These are phyloP conservation scores for Brassica napus DNA, from an alignment of 345 rosid genomes.

Conservation along the genomic window Da-Ae NC_063446.1:22911501-22912000, in stretches of 20 bases:
- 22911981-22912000: slow-evolving; percentile 16
- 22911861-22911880: background rate
- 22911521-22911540: no score
- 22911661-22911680: background rate
- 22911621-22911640: no score
- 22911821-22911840: slow-evolving; percentile 8
- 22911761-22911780: background rate
- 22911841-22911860: background rate
- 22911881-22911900: background rate
- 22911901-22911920: slow-evolving; percentile 8
- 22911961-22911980: slow-evolving; percentile 18
- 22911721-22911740: slow-evolving; percentile 18
- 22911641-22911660: background rate
- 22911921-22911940: slow-evolving; percentile 26
- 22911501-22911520: no score
- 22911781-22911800: background rate
- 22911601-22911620: no score
- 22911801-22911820: slow-evolving; percentile 1
- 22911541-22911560: no score
- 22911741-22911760: background rate
- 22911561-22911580: no score
- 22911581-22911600: no score
- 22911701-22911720: slow-evolving; percentile 12
- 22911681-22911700: background rate
- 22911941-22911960: slow-evolving; percentile 16